Base-by-base conservation (phyloP, 306 rosid species). In the Cicer cuneatum region DNA sequence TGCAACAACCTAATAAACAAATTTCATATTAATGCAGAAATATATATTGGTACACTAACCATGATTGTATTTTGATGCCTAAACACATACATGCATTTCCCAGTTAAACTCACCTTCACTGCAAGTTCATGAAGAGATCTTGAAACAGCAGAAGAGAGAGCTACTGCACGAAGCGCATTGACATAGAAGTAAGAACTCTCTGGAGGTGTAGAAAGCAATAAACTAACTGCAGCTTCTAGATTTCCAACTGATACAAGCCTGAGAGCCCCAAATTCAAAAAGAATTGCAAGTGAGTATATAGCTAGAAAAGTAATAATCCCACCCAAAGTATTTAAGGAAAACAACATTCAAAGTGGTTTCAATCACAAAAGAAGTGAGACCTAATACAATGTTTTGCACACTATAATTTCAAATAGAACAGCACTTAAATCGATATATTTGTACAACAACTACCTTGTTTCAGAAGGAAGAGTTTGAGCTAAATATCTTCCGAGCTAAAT, bases 191-290 rank as follows among this genome's bases (percentile, higher is more conserved):
- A 94, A 51, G 87, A 82, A 88, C 99, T 94, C 88, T 94, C 97
- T 39, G 99, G 99, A 80, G 93, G 89, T 66, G 99, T 94, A 71
- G 99, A 94, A 79, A 94, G 99, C 87, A 92, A 80, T 74, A 94
- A 73, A 84, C 95, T 94, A 75, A 94, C 99, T 10, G 99, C 97
- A 10, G 86, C 89, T 87, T 94, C 99, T 56, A 94, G 85, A 86
- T 94, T 87, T 74, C 97, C 99, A 74, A 92, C 88, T 3, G 96
- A 87, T 24, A 92, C 90, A 74, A 92, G 97, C 92, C 99, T 94
- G 82, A 57, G 35, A 41, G 70, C 82, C 60, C 61, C 77, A 10
- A 67, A 60, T 60, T 58, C 73, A 60, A 69, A 76, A 79, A 59
- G 73, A 77, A 58, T 57, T 77, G 53, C 67, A 40, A 64, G 63